Evolutionary conservation across 179 eudicot genomes (phyloP).

Genomic region (Heliamphora pulchella): DNA sequence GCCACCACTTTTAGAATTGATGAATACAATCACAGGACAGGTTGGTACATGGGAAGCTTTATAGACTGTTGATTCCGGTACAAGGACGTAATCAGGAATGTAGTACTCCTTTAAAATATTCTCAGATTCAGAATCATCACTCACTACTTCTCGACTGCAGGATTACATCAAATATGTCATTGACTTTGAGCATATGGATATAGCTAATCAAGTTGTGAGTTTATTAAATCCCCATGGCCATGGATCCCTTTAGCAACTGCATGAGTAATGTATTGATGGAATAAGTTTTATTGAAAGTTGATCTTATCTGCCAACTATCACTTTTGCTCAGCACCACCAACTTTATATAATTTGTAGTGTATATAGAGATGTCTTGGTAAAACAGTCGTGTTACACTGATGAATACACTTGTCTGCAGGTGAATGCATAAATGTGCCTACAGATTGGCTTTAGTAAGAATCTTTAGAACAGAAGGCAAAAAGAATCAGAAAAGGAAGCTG

Average conservation of each 20-base stretch:
- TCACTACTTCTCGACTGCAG: conserved; percentile 13
- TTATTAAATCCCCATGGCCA: neutral
- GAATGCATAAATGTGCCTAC: neutral
- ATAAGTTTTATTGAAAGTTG: neutral
- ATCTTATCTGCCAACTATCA: neutral
- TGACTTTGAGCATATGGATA: neutral
- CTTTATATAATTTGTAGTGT: neutral
- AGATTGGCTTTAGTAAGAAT: conserved; percentile 4
- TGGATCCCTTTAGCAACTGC: neutral
- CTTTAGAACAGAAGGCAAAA: neutral
- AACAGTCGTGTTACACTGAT: neutral
- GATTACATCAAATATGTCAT: neutral
- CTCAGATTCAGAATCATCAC: conserved; percentile 10
- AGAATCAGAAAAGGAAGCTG: neutral
- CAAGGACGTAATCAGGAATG: conserved; percentile 35
- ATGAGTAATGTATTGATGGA: neutral
- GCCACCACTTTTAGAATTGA: conserved; percentile 42
- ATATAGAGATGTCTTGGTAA: neutral
- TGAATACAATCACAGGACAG: conserved; percentile 38
- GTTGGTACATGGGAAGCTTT: conserved; percentile 17
- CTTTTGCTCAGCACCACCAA: neutral
- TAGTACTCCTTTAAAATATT: conserved; percentile 23
- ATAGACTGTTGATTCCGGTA: conserved; percentile 13
- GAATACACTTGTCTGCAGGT: neutral
- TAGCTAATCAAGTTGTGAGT: neutral